Evolutionary conservation across 208 protist genomes (phyloP).

Genomic region (Leishmania martiniquensis): DNA sequence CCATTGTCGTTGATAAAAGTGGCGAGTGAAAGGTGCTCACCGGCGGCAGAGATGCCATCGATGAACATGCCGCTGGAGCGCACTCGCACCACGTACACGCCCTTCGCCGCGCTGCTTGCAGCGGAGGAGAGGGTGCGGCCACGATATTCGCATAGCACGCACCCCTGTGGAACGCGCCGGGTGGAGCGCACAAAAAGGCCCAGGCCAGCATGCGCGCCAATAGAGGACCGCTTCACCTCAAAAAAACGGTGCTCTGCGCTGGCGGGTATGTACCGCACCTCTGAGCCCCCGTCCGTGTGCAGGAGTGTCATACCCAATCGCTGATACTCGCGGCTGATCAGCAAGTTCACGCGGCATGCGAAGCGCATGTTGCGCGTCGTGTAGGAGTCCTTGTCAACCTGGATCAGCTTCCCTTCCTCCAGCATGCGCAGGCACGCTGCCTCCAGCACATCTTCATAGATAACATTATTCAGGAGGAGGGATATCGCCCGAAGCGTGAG

Average conservation of each 20-base stretch:
- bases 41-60: constrained; percentile 61
- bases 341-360: constrained; percentile 44
- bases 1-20: constrained; percentile 92
- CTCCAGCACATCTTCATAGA: constrained; percentile 68
- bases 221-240: constrained; percentile 62
- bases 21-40: constrained; percentile 79
- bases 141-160: constrained; percentile 83
- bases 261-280: constrained; percentile 72
- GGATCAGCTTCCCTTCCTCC: constrained; percentile 55
- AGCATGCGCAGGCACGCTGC: constrained; percentile 65
- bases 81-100: constrained; percentile 80
- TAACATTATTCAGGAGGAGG: constrained; percentile 46
- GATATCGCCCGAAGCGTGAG: constrained; percentile 48
- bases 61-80: constrained; percentile 63
- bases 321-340: constrained; percentile 82
- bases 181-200: constrained; percentile 81
- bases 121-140: constrained; percentile 44
- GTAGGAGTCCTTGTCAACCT: constrained; percentile 61
- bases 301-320: constrained; percentile 79
- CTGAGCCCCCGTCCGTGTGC: constrained; percentile 31
- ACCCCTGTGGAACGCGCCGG: constrained; percentile 70
- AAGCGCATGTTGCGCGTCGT: constrained; percentile 50
- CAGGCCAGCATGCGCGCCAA: constrained; percentile 60
- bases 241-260: constrained; percentile 84
- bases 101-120: constrained; percentile 31